phyloP scores from a whole-genome alignment of 441 rosid species.

The Pelargonium fulgidum region DNA sequence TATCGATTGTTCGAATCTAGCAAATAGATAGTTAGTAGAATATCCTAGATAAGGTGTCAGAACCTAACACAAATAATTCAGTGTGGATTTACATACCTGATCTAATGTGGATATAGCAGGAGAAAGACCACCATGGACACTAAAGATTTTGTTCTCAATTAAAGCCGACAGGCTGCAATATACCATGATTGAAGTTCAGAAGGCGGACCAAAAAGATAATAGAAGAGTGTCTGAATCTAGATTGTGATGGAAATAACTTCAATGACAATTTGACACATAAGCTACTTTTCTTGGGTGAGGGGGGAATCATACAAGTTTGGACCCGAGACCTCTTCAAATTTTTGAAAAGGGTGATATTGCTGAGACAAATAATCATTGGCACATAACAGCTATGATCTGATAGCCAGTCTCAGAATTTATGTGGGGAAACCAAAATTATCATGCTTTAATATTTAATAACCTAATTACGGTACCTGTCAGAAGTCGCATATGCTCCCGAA shows the following conservation, averaged over 20 bases:
- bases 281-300: background rate
- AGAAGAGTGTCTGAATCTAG: background rate
- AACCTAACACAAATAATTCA: conserved; percentile 12
- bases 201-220: conserved; percentile 5
- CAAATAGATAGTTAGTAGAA: conserved; percentile 17
- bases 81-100: conserved; percentile 49
- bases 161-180: conserved; percentile 70
- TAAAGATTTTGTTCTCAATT: conserved; percentile 72
- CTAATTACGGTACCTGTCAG: no score
- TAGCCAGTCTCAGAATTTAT: no score
- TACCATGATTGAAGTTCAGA: conserved; percentile 19
- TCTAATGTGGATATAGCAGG: conserved; percentile 71
- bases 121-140: conserved; percentile 95
- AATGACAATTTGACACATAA: background rate
- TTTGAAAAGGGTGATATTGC: no score
- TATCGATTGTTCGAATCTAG: conserved; percentile 79
- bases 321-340: no score
- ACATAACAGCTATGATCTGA: no score
- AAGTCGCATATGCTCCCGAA: no score
- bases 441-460: no score
- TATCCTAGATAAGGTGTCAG: conserved; percentile 4
- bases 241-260: conserved; percentile 2
- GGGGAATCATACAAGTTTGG: no score
- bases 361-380: no score
- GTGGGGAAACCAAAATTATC: no score